Conservation (phyloP, 2,329 filamentous ascomycete species). For the Xylariaceae sp. region DNA sequence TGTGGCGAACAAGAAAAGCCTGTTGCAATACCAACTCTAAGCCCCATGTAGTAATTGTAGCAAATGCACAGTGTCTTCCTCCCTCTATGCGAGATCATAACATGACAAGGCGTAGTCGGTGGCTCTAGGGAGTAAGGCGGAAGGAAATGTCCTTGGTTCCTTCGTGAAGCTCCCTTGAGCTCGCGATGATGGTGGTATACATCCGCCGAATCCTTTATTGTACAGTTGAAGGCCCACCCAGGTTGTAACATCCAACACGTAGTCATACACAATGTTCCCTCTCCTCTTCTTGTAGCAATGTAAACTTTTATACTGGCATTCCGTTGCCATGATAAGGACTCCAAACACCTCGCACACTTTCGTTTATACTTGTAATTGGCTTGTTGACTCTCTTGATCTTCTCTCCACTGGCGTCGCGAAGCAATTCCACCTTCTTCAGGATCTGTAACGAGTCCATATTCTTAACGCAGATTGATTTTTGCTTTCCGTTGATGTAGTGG, state of each 20-base stretch:
- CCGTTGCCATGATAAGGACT: slow-evolving; percentile 71
- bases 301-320: slow-evolving; percentile 54
- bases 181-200: slow-evolving; percentile 21
- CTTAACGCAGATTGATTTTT: slow-evolving; percentile 86
- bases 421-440: slow-evolving; percentile 75
- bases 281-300: neutral
- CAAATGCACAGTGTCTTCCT: slow-evolving; percentile 1
- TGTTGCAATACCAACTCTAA: slow-evolving; percentile 12
- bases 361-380: slow-evolving; percentile 68
- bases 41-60: neutral
- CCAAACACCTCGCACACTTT: slow-evolving; percentile 74
- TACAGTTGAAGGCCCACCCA: slow-evolving; percentile 14
- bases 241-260: slow-evolving; percentile 11
- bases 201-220: slow-evolving; percentile 20
- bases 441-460: slow-evolving; percentile 85
- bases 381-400: slow-evolving; percentile 71
- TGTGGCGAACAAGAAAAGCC: slow-evolving; percentile 1
- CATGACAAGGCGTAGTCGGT: neutral
- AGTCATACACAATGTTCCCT: slow-evolving; percentile 25
- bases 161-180: slow-evolving; percentile 8
- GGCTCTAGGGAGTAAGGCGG: slow-evolving; percentile 1
- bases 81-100: neutral
- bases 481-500: slow-evolving; percentile 88
- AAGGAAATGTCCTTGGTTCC: neutral
- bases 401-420: slow-evolving; percentile 78